Evolutionary conservation across 1,139 yeast species (phyloP).

Genomic region (Sugiyamaella neomexicana): DNA sequence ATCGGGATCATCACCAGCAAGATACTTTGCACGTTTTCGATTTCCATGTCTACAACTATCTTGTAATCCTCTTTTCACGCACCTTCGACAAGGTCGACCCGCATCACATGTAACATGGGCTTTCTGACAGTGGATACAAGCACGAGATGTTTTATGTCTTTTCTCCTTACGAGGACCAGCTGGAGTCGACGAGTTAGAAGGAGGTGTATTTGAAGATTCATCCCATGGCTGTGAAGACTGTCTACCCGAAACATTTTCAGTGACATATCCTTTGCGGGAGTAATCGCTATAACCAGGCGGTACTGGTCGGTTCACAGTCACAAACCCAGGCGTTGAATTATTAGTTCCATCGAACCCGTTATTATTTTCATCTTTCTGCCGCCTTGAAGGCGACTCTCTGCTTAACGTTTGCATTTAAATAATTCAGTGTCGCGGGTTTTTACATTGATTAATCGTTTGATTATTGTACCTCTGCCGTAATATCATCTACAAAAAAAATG

Average conservation of each 20-base stretch:
- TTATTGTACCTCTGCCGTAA: background rate
- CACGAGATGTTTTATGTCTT: slow-evolving; percentile 66
- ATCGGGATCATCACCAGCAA: slow-evolving; percentile 39
- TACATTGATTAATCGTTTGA: background rate
- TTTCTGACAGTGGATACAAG: slow-evolving; percentile 88
- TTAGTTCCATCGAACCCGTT: background rate
- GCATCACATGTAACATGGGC: slow-evolving; percentile 90
- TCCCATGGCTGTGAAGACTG: background rate
- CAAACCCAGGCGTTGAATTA: too few relatives aligned
- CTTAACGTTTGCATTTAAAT: slow-evolving; percentile 1
- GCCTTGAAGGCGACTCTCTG: slow-evolving; percentile 4
- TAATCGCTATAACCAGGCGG: too few relatives aligned
- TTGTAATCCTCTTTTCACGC: slow-evolving; percentile 68
- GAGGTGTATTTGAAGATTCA: background rate
- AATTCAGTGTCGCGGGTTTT: too few relatives aligned
- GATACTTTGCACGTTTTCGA: slow-evolving; percentile 76
- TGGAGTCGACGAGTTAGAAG: slow-evolving; percentile 2
- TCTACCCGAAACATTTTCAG: too few relatives aligned
- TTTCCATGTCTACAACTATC: slow-evolving; percentile 84
- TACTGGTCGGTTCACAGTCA: too few relatives aligned
- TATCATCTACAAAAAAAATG: background rate
- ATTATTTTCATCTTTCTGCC: background rate
- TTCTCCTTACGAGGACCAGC: slow-evolving; percentile 5
- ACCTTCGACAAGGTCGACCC: slow-evolving; percentile 75
- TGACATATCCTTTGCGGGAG: too few relatives aligned